Conservation (phyloP, 352 stramenopile species). For the Pythium coloratum region DNA sequence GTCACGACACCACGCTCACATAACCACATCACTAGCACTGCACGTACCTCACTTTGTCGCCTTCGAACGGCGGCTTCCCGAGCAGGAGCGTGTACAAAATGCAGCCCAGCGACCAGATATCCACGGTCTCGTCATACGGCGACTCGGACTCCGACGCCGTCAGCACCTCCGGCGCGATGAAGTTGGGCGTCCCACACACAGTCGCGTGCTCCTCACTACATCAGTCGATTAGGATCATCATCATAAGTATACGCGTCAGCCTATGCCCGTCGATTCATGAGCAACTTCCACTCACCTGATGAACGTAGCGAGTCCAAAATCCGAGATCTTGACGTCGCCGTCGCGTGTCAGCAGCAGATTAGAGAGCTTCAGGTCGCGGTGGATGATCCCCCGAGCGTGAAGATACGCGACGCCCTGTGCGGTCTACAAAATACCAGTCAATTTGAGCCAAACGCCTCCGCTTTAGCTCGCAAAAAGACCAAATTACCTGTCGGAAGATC, state of each 20-base stretch:
- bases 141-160: constrained; percentile 26
- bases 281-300: constrained; percentile 33
- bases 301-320: constrained; percentile 71
- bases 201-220: constrained; percentile 54
- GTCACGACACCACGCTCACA: background rate
- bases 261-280: too few species aligned
- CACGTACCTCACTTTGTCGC: constrained; percentile 60
- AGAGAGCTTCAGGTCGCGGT: constrained; percentile 77
- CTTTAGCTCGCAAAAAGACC: background rate
- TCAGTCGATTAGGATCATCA: background rate
- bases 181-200: constrained; percentile 83
- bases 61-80: constrained; percentile 71
- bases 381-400: constrained; percentile 61
- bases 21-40: background rate
- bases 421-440: constrained; percentile 22
- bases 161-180: constrained; percentile 80
- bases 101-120: constrained; percentile 83
- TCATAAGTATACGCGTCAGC: too few species aligned
- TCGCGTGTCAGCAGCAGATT: constrained; percentile 67
- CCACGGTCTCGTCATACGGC: constrained; percentile 60
- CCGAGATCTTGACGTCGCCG: constrained; percentile 64
- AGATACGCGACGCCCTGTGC: constrained; percentile 56
- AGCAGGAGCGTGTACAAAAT: constrained; percentile 75
- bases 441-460: background rate
- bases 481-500: constrained; percentile 50